phyloP scores from a whole-genome alignment of 768 basidiomycete genomes.

The Trametes coccinea region DNA sequence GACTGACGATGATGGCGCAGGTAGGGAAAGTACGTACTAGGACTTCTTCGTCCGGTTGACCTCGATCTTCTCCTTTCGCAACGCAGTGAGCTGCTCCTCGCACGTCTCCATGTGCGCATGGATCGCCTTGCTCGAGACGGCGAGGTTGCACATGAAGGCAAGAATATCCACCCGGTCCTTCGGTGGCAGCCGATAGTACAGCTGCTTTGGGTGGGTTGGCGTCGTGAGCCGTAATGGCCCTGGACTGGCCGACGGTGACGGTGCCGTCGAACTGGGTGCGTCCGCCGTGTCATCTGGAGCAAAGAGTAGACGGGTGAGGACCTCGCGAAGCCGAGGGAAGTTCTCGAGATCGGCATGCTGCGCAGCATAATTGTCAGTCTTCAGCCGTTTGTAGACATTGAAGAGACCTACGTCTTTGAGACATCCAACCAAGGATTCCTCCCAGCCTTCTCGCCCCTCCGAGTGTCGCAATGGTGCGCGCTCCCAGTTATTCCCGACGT shows the following conservation, averaged over 20 bases:
- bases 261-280: slow-evolving; percentile 46
- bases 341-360: slow-evolving; percentile 75
- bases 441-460: slow-evolving; percentile 86
- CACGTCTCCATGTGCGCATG: slow-evolving; percentile 89
- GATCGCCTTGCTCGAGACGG: slow-evolving; percentile 86
- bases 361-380: slow-evolving; percentile 3
- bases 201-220: slow-evolving; percentile 57
- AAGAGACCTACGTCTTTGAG: slow-evolving; percentile 76
- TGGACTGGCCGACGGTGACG: slow-evolving; percentile 50
- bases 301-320: slow-evolving; percentile 74
- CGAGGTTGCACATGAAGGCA: slow-evolving; percentile 86
- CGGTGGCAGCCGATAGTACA: slow-evolving; percentile 72
- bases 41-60: slow-evolving; percentile 88
- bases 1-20: too few relatives aligned
- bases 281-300: slow-evolving; percentile 55
- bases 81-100: slow-evolving; percentile 85
- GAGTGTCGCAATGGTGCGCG: slow-evolving; percentile 67
- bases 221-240: slow-evolving; percentile 38
- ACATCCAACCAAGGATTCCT: slow-evolving; percentile 86
- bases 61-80: slow-evolving; percentile 95
- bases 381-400: neutral
- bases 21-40: slow-evolving; percentile 54
- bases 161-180: slow-evolving; percentile 84
- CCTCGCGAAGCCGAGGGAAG: slow-evolving; percentile 70
- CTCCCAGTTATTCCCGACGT: slow-evolving; percentile 87